Percentiles rank a stretch among this genome's conserved stretches.
Evolutionary conservation across 768 basidiomycete genomes (phyloP).

Genomic region (Cyathus striatus): DNA sequence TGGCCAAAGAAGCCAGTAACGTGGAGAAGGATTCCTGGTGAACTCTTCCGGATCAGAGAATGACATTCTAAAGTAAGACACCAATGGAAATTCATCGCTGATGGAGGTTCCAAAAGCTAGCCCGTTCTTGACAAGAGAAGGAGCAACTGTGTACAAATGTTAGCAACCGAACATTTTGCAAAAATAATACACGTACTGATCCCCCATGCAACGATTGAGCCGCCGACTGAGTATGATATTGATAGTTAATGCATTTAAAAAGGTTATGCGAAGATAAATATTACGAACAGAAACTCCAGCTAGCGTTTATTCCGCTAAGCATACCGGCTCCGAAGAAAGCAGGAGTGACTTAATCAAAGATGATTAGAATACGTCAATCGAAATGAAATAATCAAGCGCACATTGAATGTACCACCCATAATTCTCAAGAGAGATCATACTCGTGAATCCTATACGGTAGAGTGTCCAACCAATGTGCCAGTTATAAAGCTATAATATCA

Average conservation of each 20-base stretch:
- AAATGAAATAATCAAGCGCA: slow-evolving; percentile 22
- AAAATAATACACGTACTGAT: slow-evolving; percentile 35
- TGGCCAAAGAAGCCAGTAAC: slow-evolving; percentile 62
- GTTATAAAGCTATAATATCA: slow-evolving; percentile 40
- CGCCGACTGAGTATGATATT: slow-evolving; percentile 32
- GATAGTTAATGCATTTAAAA: not conserved
- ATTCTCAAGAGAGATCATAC: slow-evolving; percentile 54
- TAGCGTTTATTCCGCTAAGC: slow-evolving; percentile 51
- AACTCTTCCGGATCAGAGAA: slow-evolving; percentile 38
- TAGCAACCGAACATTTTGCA: not conserved
- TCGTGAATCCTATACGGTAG: slow-evolving; percentile 50
- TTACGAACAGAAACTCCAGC: slow-evolving; percentile 51
- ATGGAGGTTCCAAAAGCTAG: slow-evolving; percentile 36
- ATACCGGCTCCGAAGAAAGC: slow-evolving; percentile 59
- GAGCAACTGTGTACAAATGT: slow-evolving; percentile 32
- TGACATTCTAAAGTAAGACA: slow-evolving; percentile 39
- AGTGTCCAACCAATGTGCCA: slow-evolving; percentile 64
- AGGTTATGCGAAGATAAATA: no score
- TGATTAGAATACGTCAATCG: not conserved
- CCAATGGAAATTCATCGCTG: slow-evolving; percentile 34
- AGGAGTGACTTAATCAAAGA: slow-evolving; percentile 32
- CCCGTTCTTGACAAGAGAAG: slow-evolving; percentile 46
- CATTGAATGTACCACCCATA: slow-evolving; percentile 54
- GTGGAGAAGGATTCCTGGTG: slow-evolving; percentile 40
- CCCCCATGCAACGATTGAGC: slow-evolving; percentile 54